These are phyloP conservation scores for Urochloa ruziziensis DNA, from an alignment of 176 grass and related monocot species.

Conservation along the genomic window DNA sequence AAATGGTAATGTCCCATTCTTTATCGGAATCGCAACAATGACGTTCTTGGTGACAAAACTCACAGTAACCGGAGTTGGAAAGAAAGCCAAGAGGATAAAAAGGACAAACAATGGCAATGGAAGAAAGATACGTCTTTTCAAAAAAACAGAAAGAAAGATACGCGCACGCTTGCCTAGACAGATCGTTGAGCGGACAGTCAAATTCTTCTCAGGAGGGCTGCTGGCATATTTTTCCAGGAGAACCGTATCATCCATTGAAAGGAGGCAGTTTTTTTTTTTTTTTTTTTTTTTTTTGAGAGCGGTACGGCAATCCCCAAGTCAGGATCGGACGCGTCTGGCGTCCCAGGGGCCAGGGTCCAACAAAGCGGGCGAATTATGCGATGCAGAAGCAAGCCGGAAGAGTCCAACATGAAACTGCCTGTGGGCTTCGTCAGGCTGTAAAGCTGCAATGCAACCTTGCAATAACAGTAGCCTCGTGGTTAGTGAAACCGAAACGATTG, in stretches of 20 bases:
- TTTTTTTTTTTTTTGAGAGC: too few relatives aligned
- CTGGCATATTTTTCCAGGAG: background rate
- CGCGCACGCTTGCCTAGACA: background rate
- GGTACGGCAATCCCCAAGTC: background rate
- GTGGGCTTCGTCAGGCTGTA: background rate
- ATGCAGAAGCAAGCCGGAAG: too few relatives aligned
- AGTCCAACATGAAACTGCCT: background rate
- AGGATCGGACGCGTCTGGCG: background rate
- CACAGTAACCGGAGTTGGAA: background rate
- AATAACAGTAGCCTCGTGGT: too few relatives aligned
- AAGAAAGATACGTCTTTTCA: too few relatives aligned
- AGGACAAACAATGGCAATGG: background rate
- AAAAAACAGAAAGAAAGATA: too few relatives aligned
- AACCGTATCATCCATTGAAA: background rate
- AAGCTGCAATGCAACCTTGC: background rate
- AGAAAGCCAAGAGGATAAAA: background rate
- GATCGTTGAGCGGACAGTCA: background rate
- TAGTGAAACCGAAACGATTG: background rate
- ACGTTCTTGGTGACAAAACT: background rate
- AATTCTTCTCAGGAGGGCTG: background rate
- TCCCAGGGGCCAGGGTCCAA: conserved; percentile 19
- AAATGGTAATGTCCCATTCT: background rate
- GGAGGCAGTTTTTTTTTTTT: too few relatives aligned
- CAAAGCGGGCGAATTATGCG: background rate
- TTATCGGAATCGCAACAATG: background rate